Conservation (phyloP, 139 green algal species). For the Pycnococcus provasolii region DNA sequence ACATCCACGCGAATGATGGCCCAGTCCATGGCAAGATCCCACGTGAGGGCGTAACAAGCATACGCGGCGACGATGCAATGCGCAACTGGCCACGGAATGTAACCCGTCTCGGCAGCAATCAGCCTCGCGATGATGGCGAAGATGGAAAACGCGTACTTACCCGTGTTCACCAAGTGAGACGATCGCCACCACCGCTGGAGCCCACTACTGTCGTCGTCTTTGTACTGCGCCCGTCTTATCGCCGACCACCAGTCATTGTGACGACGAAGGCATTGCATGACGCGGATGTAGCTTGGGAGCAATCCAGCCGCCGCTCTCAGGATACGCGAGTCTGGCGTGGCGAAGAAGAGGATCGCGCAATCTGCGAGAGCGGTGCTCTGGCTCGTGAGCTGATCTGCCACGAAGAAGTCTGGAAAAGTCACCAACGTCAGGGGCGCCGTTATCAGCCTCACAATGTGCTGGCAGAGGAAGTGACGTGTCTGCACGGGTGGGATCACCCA, state of each 20-base stretch:
- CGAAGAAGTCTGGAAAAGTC: slow-evolving; percentile 1
- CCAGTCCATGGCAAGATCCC: neutral
- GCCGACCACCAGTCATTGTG: no score
- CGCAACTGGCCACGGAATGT: no score
- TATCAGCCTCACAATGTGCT: neutral
- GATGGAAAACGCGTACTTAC: neutral
- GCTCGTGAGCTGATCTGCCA: neutral
- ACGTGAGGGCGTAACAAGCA: neutral
- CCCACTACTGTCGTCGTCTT: neutral
- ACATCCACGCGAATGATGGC: neutral
- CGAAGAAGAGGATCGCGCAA: neutral
- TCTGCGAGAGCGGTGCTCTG: neutral
- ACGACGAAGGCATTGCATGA: no score
- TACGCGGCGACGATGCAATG: neutral
- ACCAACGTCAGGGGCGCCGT: neutral
- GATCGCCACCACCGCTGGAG: no score
- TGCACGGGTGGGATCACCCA: no score
- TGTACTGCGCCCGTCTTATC: neutral
- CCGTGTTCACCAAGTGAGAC: neutral
- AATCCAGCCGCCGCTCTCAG: no score
- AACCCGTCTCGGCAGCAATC: no score
- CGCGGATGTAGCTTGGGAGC: no score
- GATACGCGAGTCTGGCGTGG: neutral
- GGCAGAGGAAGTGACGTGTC: no score
- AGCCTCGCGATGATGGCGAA: neutral